A percentile compares a stretch with the other conserved stretches of the same genome.
These are phyloP conservation scores for Cephaloascus albidus DNA, from an alignment of 805 yeast genomes.

Conservation along the genomic window DNA sequence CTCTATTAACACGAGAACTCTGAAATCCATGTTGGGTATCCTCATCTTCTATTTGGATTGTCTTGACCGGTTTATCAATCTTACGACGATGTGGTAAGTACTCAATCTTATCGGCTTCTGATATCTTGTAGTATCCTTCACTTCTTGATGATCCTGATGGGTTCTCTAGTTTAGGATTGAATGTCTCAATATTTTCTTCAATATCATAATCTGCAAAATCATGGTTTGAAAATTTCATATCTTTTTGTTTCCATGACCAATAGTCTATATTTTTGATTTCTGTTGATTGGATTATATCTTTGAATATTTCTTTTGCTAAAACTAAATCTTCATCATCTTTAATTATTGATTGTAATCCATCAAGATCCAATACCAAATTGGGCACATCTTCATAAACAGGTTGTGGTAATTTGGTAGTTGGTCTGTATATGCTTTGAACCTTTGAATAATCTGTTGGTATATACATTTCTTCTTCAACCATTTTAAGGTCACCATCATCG, in stretches of 20 bases:
- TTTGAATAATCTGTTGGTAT: slow-evolving; percentile 15
- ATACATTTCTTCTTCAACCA: slow-evolving; percentile 8
- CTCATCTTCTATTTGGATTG: slow-evolving; percentile 50
- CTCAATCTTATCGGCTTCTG: slow-evolving; percentile 62
- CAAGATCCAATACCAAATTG: slow-evolving; percentile 27
- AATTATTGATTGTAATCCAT: slow-evolving; percentile 40
- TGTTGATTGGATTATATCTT: slow-evolving; percentile 8
- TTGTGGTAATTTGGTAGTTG: slow-evolving; percentile 39
- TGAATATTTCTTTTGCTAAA: slow-evolving; percentile 38
- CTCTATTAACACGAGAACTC: slow-evolving; percentile 80
- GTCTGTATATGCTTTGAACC: slow-evolving; percentile 32
- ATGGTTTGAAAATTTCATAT: slow-evolving; percentile 9
- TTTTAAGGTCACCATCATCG: slow-evolving; percentile 4
- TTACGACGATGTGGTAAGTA: slow-evolving; percentile 79
- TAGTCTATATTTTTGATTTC: slow-evolving; percentile 31
- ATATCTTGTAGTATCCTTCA: slow-evolving; percentile 64
- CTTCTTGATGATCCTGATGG: slow-evolving; percentile 57
- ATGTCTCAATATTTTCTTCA: slow-evolving; percentile 12
- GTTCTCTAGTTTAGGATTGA: slow-evolving; percentile 19
- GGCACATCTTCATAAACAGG: slow-evolving; percentile 46
- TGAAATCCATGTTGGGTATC: slow-evolving; percentile 23
- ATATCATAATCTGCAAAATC: slow-evolving; percentile 12
- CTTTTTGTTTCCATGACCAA: slow-evolving; percentile 61
- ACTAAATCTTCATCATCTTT: slow-evolving; percentile 70
- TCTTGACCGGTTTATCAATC: slow-evolving; percentile 59